Base-by-base conservation (phyloP, 495 filamentous ascomycete species). In the Neurospora tetraspora region DNA sequence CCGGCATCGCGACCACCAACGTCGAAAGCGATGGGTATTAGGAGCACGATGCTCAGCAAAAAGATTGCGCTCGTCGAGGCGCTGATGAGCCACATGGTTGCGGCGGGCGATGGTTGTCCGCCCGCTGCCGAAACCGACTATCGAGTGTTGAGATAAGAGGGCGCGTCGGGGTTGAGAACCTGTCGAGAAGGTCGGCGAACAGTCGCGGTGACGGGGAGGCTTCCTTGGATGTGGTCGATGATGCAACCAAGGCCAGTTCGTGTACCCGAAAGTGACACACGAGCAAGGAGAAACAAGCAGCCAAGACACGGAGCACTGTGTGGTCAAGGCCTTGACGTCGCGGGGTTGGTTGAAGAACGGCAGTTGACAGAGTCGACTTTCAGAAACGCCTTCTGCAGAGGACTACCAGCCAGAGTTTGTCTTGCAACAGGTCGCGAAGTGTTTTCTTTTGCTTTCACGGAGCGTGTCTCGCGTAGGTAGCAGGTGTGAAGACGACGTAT, bases 11-110 rank as follows among this genome's bases (percentile, higher is more conserved):
- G 90, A 69, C 96, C 96, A 79, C 96, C 96, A 77, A 99, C 94
- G 85, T 99, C 96, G 82, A 98, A 99, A 74, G 96, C 91, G 71
- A 99, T 89, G 72, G 96, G 96, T 81, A 98, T 93, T 70, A 93
- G 96, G 77, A 97, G 89, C 79, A 99, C 89, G 80, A 95, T 93
- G 81, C 91, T 90, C 81, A 91, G 85, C 75, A 99, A 88, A 83
- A 97, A 97, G 82, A 92, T 81, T 79, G 89, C 86, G 81, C 90
- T 91, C 78, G 90, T 92, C 75, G 91, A 80, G 77, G 90, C 85
- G 76, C 89, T 88, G 80, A 93, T 86, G 80, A 93, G 85, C 91
- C 90, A 92, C 85, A 86, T 86, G 70, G 77, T 81, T 77, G 83
- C 83, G 81, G 78, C 77, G 71, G 73, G 70, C 68, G 76, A 73